phyloP scores from a whole-genome alignment of 768 basidiomycete genomes.

The Neoboletus brunneissimus region DNA sequence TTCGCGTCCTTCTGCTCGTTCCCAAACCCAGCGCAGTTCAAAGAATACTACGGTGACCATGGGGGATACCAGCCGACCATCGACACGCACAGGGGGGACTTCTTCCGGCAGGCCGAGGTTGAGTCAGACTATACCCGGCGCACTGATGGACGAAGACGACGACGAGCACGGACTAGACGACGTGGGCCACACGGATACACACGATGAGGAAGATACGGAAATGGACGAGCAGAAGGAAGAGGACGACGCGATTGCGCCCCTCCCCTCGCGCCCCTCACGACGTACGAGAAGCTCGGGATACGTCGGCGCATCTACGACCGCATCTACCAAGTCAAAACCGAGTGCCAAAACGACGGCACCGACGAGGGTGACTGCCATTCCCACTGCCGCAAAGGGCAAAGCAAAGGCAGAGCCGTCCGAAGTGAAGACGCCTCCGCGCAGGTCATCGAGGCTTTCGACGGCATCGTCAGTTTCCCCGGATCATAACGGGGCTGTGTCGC shows the following conservation, averaged over 20 bases:
- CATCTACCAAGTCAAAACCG: slow-evolving; percentile 10
- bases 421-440: slow-evolving; percentile 28
- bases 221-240: slow-evolving; percentile 32
- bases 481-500: slow-evolving; percentile 19
- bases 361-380: not conserved
- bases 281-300: slow-evolving; percentile 18
- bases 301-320: slow-evolving; percentile 9
- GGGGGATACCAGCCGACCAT: not conserved
- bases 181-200: slow-evolving; percentile 24
- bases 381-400: slow-evolving; percentile 13
- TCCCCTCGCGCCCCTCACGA: slow-evolving; percentile 26
- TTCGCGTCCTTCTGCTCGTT: slow-evolving; percentile 8
- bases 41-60: not conserved
- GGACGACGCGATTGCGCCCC: slow-evolving; percentile 35
- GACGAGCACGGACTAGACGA: slow-evolving; percentile 19
- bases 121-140: slow-evolving; percentile 41
- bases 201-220: slow-evolving; percentile 21
- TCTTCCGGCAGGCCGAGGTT: slow-evolving; percentile 7
- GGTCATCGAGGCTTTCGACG: slow-evolving; percentile 40
- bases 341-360: not conserved
- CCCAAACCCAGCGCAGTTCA: slow-evolving; percentile 9
- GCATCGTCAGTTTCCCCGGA: slow-evolving; percentile 37
- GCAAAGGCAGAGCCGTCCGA: slow-evolving; percentile 19
- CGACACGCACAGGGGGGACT: slow-evolving; percentile 2
- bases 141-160: slow-evolving; percentile 40